A percentile compares a stretch with the other conserved stretches of the same genome.
Conservation (phyloP, 192 early-diverging fungal genomes). For the Globomyces pollinis-pini region DNA sequence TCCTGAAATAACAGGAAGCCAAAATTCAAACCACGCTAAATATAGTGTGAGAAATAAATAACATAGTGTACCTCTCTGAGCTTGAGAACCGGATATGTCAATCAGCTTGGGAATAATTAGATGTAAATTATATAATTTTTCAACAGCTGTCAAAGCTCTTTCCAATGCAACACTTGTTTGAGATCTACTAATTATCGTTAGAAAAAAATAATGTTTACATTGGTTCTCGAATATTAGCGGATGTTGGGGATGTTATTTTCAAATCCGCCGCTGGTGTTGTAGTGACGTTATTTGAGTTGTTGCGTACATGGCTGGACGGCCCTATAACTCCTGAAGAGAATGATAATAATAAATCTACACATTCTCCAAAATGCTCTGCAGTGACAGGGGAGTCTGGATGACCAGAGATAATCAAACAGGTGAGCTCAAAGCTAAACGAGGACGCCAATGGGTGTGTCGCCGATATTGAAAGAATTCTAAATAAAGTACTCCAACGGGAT, state of each 20-base stretch:
- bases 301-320: conserved; percentile 7
- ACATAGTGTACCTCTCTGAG: conserved; percentile 30
- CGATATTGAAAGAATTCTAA: conserved; percentile 47
- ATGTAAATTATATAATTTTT: conserved; percentile 58
- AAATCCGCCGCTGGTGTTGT: no score
- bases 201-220: not conserved
- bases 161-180: conserved; percentile 39
- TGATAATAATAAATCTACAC: conserved; percentile 60
- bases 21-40: conserved; percentile 67
- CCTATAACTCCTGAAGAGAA: conserved; percentile 46
- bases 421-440: conserved; percentile 55
- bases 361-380: conserved; percentile 63
- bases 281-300: no score
- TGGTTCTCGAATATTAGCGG: conserved; percentile 12
- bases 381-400: conserved; percentile 32
- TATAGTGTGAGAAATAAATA: no score
- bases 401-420: conserved; percentile 48
- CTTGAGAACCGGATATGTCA: conserved; percentile 19
- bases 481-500: conserved; percentile 40
- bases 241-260: not conserved
- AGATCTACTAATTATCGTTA: not conserved
- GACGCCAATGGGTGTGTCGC: conserved; percentile 55
- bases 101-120: conserved; percentile 44
- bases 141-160: conserved; percentile 57
- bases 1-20: conserved; percentile 69